Base-by-base conservation (phyloP, 805 yeast species). In the Jamesozyma lodderae region DNA sequence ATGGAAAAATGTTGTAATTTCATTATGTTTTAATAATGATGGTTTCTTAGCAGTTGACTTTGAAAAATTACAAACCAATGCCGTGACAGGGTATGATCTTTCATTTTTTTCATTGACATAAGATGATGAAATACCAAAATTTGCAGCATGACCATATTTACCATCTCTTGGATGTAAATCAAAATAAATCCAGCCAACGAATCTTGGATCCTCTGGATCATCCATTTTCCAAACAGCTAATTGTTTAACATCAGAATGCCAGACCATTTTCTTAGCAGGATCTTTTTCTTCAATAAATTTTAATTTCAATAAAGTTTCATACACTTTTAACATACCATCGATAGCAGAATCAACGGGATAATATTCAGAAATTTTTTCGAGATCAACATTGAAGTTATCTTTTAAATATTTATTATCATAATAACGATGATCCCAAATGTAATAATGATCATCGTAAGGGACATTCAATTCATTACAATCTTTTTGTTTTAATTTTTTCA, bases 91-190 rank as follows among this genome's bases (percentile, higher is more conserved):
- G 44, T 72, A 69, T 11, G 67, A 62, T 52, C 79, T 72, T 3
- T 55, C 44, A 17, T 77, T 79, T 37, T 68, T 67, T 23, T 61
- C 57, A 44, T 69, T 69, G 18, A 60, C 57, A 51, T 65, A 81
- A 1, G 87, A 80, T 10, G 84, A 75, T 9, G 68, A 62, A 35
- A 82, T 57, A 14, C 79, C 79, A 54, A 85, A 84, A 55, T 81
- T 81, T 6, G 95, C 95, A 31, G 94, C 94, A 57, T 85, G 95
- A 2, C 87, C 83, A 61, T 82, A 85, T 59, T 85, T 85, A 49
- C 90, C 90, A 40, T 78, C 81, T 54, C 95, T 73, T 46, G 94
- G 94, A 57, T 82, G 88, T 52, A 84, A 63, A 58, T 85, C 95
- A 45, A 85, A 75, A 60, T 77, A 81, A 33, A 85, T 61, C 74